Conservation (phyloP, 345 rosid species). For the Gossypium mustelinum region DNA sequence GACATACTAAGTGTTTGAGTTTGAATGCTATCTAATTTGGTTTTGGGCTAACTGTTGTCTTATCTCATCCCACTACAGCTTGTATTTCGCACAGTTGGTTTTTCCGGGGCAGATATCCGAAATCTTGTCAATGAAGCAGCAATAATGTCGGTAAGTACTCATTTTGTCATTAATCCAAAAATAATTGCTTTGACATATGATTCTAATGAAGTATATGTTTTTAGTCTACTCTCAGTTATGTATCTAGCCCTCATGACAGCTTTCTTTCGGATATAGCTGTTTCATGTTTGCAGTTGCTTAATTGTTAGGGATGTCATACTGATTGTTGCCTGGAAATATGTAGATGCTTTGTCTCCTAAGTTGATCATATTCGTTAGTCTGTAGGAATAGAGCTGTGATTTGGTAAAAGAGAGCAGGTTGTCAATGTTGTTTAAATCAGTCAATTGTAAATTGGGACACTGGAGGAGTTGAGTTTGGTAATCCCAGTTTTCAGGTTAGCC, state of each 20-base stretch:
- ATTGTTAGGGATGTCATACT: background rate
- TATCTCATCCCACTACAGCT: constrained; percentile 43
- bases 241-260: background rate
- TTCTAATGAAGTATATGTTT: background rate
- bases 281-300: constrained; percentile 5
- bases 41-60: constrained; percentile 6
- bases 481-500: background rate
- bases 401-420: background rate
- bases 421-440: background rate
- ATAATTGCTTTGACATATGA: background rate
- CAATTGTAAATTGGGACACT: background rate
- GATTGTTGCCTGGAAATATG: background rate
- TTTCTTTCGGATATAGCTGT: background rate
- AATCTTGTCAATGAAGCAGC: constrained; percentile 98
- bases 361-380: background rate
- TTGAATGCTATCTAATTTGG: constrained; percentile 2
- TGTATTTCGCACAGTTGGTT: constrained; percentile 92
- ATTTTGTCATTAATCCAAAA: background rate
- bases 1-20: background rate
- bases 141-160: constrained; percentile 86
- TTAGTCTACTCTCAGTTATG: background rate
- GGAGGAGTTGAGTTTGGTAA: background rate
- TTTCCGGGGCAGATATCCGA: constrained; percentile 93
- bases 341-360: background rate
- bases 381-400: background rate